Conservation (phyloP, 345 rosid species). For the Sisymbrium irio region DNA sequence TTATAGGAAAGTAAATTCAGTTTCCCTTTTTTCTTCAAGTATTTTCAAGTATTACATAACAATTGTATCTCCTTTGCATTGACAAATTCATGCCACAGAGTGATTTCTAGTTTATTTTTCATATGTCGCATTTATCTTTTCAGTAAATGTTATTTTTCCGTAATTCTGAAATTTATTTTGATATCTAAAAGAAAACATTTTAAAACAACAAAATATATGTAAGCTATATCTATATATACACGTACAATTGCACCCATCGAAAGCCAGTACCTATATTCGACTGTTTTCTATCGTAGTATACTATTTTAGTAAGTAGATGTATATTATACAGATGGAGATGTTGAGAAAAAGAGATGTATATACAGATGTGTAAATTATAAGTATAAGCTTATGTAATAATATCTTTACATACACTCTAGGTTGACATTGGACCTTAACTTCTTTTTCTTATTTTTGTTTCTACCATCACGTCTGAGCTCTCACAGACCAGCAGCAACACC, state of each 20-base stretch:
- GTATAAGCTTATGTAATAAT: slow-evolving; percentile 18
- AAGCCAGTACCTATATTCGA: not conserved
- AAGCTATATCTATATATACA: not conserved
- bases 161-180: not conserved
- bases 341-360: not conserved
- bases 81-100: not conserved
- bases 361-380: slow-evolving; percentile 21
- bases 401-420: slow-evolving; percentile 66
- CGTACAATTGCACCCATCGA: not conserved
- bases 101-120: not conserved
- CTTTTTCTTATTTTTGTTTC: slow-evolving; percentile 22
- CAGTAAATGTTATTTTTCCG: not conserved
- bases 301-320: not conserved
- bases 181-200: not conserved
- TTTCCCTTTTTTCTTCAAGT: not conserved
- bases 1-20: not conserved
- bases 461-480: slow-evolving; percentile 36
- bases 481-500: slow-evolving; percentile 36
- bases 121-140: not conserved
- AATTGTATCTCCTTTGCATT: not conserved
- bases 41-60: not conserved
- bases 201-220: not conserved
- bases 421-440: slow-evolving; percentile 61
- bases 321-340: not conserved
- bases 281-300: not conserved